phyloP scores from a whole-genome alignment of 345 rosid species.

The Arabidopsis suecica region DNA sequence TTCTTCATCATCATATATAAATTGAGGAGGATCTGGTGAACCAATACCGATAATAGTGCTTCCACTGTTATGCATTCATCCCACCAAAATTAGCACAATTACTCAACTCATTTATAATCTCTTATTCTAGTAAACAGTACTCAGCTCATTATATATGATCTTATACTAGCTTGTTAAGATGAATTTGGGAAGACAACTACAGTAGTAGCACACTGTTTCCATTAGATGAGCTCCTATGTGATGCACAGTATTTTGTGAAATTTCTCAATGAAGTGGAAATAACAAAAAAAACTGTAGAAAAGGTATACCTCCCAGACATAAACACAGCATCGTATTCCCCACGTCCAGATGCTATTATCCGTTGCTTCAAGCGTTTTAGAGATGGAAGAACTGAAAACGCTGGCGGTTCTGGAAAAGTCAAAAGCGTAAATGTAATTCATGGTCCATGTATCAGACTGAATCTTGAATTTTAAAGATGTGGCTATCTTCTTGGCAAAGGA shows the following conservation, averaged over 20 bases:
- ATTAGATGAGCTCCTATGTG: constrained; percentile 8
- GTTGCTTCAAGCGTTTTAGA: constrained; percentile 81
- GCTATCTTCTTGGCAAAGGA: constrained; percentile 15
- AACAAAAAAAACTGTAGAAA: not conserved
- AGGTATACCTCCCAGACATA: constrained; percentile 91
- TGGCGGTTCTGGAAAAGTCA: constrained; percentile 71
- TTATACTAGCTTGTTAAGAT: constrained; percentile 3
- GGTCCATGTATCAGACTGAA: not conserved
- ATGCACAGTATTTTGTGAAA: not conserved
- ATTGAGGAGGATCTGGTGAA: constrained; percentile 94
- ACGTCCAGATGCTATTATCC: constrained; percentile 76
- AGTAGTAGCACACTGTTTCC: not conserved
- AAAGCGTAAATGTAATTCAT: constrained; percentile 16
- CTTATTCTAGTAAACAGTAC: constrained; percentile 14
- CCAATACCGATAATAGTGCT: constrained; percentile 95
- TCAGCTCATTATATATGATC: not conserved
- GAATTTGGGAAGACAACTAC: not conserved
- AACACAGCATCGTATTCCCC: constrained; percentile 91
- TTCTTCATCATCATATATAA: constrained; percentile 79
- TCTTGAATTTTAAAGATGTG: constrained; percentile 6
- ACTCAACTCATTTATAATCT: constrained; percentile 7
- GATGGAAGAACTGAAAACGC: constrained; percentile 94
- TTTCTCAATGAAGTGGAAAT: not conserved
- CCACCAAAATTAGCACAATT: not conserved
- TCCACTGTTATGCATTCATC: constrained; percentile 60